Base-by-base conservation (phyloP, 768 basidiomycete genomes). In the Agrocybe pediades region DNA sequence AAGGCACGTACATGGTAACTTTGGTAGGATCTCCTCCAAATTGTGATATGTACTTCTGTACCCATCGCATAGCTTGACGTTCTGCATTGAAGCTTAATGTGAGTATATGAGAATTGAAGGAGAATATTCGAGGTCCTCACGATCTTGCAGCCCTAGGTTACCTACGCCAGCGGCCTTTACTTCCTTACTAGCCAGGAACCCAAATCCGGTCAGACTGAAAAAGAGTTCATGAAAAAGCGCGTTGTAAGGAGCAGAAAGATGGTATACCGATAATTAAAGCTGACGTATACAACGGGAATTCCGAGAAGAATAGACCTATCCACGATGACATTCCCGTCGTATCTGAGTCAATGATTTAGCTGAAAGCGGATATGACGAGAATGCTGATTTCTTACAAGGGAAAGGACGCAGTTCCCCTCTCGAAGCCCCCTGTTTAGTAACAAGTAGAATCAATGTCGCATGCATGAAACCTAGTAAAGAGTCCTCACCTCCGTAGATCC, bases 1-100 rank as follows among this genome's bases (percentile, higher is more conserved):
- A 17, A 36, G 44, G 19, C 16, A 15, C 26, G 27, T 62, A 83
- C 80, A 84, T 76, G 0, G 82, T 83, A 3, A 85, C 85, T 63
- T 82, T 84, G 2, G 63, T 65, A 0, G 82, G 79, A 65, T 89
- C 85, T 8, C 88, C 88, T 1, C 86, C 86, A 56, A 88, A 89
- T 7, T 73, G 70, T 21, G 63, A 58, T 59, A 88, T 86, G 61
- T 89, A 83, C 62, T 83, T 80, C 60, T 86, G 81, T 1, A 89
- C 72, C 87, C 87, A 89, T 49, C 80, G 67, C 8, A 90, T 62
- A 1, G 83, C 85, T 33, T 80, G 68, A n/a, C 82, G 74, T 62
- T 83, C 80, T 87, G 64, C 2, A 27, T 17, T 20, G 33, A 11
- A 4, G 9, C 19, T 3, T 9, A n/a, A 2, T 9, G 43, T 20